Percentiles rank a stretch among this genome's conserved stretches.
phyloP scores from a whole-genome alignment of 225 moss, liverwort and hornwort species.

The Anthoceros angustus region DNA sequence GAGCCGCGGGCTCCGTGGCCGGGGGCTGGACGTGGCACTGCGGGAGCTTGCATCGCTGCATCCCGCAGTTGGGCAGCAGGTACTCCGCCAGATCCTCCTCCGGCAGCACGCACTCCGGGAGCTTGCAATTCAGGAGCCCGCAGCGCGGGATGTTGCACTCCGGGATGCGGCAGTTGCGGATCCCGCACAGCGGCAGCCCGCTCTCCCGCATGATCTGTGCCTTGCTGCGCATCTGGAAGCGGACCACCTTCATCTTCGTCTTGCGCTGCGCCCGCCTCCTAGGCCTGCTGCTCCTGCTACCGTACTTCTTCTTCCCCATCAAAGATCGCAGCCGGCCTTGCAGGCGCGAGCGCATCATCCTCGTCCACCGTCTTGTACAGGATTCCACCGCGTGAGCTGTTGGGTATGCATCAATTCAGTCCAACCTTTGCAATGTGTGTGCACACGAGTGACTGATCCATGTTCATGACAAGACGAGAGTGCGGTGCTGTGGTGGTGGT shows the following conservation, averaged over 20 bases:
- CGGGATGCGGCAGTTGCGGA: conserved; percentile 2
- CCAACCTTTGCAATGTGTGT: not conserved
- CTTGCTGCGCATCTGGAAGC: conserved; percentile 4
- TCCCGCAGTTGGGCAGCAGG: not conserved
- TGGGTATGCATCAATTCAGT: conserved; percentile 1
- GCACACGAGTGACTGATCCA: not conserved
- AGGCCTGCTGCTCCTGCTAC: not conserved
- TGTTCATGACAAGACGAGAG: not conserved
- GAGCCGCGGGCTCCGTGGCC: not conserved
- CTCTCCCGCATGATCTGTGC: not conserved
- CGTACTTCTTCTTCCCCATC: not conserved
- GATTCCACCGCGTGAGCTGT: not conserved
- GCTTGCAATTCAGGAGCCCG: not conserved
- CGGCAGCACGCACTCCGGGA: conserved; percentile 2
- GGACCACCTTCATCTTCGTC: not conserved
- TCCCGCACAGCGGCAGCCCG: conserved; percentile 3
- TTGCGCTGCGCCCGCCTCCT: not conserved
- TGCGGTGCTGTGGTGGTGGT: no score
- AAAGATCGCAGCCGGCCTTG: not conserved
- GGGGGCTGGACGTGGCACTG: not conserved
- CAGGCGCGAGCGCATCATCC: conserved; percentile 1
- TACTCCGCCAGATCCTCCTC: conserved; percentile 1
- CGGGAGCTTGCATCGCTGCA: not conserved
- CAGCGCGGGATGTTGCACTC: conserved; percentile 5
- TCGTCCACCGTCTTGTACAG: not conserved